These are phyloP conservation scores for Colletotrichum acutatum DNA, from an alignment of 2,329 filamentous ascomycete genomes.

Conservation along the genomic window DNA sequence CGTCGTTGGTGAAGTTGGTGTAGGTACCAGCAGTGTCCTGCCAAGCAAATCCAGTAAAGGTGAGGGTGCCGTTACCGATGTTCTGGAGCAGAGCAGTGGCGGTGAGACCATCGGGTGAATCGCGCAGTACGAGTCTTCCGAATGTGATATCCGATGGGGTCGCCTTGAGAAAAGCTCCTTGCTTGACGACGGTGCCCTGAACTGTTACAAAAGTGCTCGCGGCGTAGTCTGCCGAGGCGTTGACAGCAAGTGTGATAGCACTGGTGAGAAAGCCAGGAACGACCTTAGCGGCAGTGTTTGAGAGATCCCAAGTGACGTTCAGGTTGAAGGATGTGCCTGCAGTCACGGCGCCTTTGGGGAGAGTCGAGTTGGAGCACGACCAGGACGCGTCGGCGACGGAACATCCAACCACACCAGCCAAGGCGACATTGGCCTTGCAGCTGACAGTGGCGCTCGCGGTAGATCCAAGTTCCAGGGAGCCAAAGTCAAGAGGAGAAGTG, in stretches of 20 bases:
- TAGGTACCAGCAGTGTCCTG: conserved; percentile 43
- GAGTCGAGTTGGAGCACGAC: conserved; percentile 48
- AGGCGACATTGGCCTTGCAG: conserved; percentile 51
- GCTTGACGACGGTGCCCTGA: conserved; percentile 50
- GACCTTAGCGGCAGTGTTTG: conserved; percentile 41
- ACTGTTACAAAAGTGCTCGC: conserved; percentile 50
- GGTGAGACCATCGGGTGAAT: conserved; percentile 35
- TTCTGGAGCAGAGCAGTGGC: conserved; percentile 49
- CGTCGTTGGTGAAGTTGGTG: conserved; percentile 44
- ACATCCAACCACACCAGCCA: conserved; percentile 49
- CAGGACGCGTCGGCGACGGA: conserved; percentile 49
- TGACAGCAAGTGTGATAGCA: conserved; percentile 50
- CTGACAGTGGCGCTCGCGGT: conserved; percentile 44
- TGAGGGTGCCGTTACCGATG: conserved; percentile 48
- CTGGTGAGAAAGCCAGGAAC: conserved; percentile 49
- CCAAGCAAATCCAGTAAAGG: conserved; percentile 48
- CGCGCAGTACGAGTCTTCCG: conserved; percentile 50
- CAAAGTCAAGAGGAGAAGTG: conserved; percentile 52
- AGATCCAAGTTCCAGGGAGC: conserved; percentile 47
- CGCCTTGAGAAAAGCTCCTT: conserved; percentile 47
- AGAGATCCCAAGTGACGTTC: conserved; percentile 51
- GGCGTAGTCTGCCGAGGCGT: conserved; percentile 48
- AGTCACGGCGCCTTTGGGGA: conserved; percentile 48
- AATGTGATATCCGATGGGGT: conserved; percentile 51
- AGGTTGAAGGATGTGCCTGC: conserved; percentile 51